Evolutionary conservation across 139 green algal species (phyloP), one percentile per base, ranked within the genome.

Genomic region (Chlamydomonas schloesseri): DNA sequence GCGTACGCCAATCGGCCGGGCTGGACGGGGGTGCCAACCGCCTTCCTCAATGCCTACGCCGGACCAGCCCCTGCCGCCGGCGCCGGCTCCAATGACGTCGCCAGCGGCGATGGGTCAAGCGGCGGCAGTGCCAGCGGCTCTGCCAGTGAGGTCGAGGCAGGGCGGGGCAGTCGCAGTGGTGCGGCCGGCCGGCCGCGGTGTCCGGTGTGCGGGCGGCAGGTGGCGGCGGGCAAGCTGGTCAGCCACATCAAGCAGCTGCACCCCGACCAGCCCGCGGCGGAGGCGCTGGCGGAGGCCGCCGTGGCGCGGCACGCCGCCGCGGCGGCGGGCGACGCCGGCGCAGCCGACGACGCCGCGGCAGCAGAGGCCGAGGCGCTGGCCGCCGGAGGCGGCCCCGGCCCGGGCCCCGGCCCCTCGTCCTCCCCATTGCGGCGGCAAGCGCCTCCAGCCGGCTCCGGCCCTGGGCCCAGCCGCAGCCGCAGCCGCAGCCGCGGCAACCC

Each of bases 21-120:
- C 28, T 84, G 77, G 77, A 47, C 62, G 28, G 75, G 77, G 77
- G 64, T 84, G 64, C 77, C 77, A 10, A 34, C 77, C 6, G 15
- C 55, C 65, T 84, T 84, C 23, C 6, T 84, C 2, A 24, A 46
- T 2, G 29, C 13, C 21, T 84, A 84, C 77, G 77, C 42, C 37
- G 18, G 28, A n/a, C n/a, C n/a, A n/a, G n/a, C n/a, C 26, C 36
- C 47, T 2, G 29, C 60, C 76, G 31, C n/a, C 21, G 31, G 4
- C 13, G 29, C 31, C 23, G 73, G n/a, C 18, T 50, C 14, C n/a
- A 15, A 24, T 13, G 20, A n/a, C n/a, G n/a, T 50, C 58, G 76
- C 34, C 76, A 34, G 76, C 37, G 60, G 36, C 42, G 33, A 57
- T 24, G 47, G 72, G 0, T 21, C n/a, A n/a, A n/a, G n/a, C n/a